A percentile compares a stretch with the other conserved stretches of the same genome.
Evolutionary conservation across 202 grass and related monocot genomes (phyloP).

Genomic region (Thinopyrum obtusiflorum): DNA sequence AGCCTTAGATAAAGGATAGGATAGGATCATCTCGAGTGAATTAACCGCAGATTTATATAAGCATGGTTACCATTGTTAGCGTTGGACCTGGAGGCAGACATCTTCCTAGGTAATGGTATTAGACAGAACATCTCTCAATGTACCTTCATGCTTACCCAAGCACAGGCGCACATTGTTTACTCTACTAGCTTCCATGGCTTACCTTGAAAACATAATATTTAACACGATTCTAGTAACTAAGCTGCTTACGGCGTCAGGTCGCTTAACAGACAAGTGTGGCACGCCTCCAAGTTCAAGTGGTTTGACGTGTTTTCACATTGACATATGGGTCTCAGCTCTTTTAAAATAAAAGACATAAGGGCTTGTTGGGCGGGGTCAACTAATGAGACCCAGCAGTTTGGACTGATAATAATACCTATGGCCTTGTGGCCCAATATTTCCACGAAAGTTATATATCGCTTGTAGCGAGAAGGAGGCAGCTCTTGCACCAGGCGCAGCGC

Average conservation of each 20-base stretch:
- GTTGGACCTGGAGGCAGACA: constrained; percentile 29
- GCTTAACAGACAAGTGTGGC: not conserved
- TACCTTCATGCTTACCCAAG: constrained; percentile 30
- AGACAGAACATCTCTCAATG: constrained; percentile 47
- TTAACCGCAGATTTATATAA: not conserved
- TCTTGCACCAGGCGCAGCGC: no score
- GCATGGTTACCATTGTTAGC: constrained; percentile 5
- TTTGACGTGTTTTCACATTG: not conserved
- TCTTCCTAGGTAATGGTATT: constrained; percentile 38
- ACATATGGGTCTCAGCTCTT: no score
- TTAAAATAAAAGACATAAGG: no score
- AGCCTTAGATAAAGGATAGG: not conserved
- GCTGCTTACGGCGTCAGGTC: not conserved
- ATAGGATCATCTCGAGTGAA: not conserved
- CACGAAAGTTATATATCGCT: no score
- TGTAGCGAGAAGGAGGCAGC: no score
- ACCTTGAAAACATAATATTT: constrained; percentile 24
- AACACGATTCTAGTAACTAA: not conserved
- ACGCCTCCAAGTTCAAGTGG: not conserved
- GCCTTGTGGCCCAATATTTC: no score
- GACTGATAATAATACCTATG: no score
- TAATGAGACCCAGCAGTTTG: no score
- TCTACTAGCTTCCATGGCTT: not conserved
- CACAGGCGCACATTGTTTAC: not conserved
- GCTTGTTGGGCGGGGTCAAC: no score